Evolutionary conservation across 345 rosid genomes (phyloP).

Genomic region (Euclidium syriacum): DNA sequence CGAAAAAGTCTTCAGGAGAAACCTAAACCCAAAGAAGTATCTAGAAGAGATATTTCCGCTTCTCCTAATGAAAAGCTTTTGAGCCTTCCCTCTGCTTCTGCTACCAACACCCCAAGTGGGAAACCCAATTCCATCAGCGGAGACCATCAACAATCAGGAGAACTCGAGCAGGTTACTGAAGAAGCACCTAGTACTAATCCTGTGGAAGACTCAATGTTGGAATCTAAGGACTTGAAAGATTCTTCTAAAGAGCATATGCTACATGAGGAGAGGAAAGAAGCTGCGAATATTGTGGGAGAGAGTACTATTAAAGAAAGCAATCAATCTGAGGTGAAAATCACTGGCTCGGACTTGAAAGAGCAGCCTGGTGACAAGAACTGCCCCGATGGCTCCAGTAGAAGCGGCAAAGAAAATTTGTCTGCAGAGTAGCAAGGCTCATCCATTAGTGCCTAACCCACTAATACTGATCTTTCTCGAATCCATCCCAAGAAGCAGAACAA

Average conservation of each 20-base stretch:
- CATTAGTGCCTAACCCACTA: constrained; percentile 35
- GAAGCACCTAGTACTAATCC: constrained; percentile 17
- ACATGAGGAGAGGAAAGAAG: constrained; percentile 25
- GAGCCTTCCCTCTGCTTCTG: constrained; percentile 25
- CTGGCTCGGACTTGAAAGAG: constrained; percentile 21
- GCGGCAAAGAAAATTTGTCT: constrained; percentile 26
- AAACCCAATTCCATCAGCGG: constrained; percentile 35
- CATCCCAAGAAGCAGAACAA: too few relatives aligned
- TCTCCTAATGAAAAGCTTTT: constrained; percentile 35
- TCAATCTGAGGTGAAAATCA: constrained; percentile 10
- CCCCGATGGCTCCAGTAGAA: constrained; percentile 8
- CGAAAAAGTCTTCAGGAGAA: constrained; percentile 22
- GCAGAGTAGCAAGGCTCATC: constrained; percentile 20
- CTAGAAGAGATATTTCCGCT: neutral
- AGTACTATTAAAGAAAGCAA: constrained; percentile 20
- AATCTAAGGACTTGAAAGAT: constrained; percentile 22
- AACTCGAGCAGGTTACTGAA: constrained; percentile 15
- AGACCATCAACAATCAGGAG: constrained; percentile 18
- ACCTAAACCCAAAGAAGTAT: constrained; percentile 5
- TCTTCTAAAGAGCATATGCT: constrained; percentile 29
- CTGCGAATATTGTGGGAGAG: constrained; percentile 17
- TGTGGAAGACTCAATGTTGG: constrained; percentile 26
- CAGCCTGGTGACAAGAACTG: constrained; percentile 23
- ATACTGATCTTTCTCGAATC: constrained; percentile 48
- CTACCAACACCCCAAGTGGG: constrained; percentile 38